These are phyloP conservation scores for Pigoraptor vietnamica DNA, from an alignment of 78 protist genomes.

Conservation along the genomic window DNA sequence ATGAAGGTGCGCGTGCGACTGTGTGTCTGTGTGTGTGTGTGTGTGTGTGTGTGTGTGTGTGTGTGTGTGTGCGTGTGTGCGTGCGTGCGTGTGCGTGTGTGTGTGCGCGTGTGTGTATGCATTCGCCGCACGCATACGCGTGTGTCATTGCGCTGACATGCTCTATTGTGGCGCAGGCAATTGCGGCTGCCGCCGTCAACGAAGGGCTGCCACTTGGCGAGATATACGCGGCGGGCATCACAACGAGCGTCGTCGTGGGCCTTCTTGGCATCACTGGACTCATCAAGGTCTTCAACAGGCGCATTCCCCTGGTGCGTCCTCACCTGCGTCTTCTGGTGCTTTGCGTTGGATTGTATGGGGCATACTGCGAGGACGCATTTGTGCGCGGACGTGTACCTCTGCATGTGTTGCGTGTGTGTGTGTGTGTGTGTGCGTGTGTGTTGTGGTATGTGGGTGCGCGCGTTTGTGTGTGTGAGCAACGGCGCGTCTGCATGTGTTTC, in stretches of 20 bases:
- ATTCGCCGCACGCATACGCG: background rate
- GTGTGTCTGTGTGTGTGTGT: background rate
- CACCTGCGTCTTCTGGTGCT: too few relatives aligned
- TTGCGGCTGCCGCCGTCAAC: conserved; percentile 9
- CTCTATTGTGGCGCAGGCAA: background rate
- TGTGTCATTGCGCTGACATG: background rate
- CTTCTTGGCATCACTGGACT: background rate
- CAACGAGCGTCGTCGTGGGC: background rate
- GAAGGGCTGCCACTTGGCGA: background rate
- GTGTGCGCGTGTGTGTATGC: background rate
- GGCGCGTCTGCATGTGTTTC: too few relatives aligned
- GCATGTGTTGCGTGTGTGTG: too few relatives aligned
- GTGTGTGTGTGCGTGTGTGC: background rate
- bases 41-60: background rate
- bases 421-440: too few relatives aligned
- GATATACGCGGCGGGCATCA: background rate
- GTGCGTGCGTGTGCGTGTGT: background rate
- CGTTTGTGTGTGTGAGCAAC: too few relatives aligned
- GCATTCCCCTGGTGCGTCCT: background rate
- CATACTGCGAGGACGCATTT: background rate
- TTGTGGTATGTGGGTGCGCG: too few relatives aligned
- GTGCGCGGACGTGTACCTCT: background rate
- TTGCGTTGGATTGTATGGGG: background rate
- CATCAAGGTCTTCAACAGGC: background rate
- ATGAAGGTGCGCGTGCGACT: conserved; percentile 2